A percentile compares a stretch with the other conserved stretches of the same genome.
Conservation (phyloP, 495 filamentous ascomycete species). For the Diplogelasinospora grovesii region DNA sequence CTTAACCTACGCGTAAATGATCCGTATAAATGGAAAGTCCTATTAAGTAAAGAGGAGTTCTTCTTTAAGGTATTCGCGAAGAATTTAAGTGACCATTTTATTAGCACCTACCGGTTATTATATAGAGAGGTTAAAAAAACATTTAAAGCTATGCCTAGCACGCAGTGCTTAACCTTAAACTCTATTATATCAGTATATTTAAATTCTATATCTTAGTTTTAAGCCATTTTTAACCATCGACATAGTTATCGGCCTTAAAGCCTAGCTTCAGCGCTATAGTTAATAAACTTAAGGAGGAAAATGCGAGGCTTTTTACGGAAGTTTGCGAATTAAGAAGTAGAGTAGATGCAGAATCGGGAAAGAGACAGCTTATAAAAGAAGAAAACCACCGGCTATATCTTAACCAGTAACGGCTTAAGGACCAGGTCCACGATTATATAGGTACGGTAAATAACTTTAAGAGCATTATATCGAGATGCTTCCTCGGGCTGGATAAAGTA, state of each 20-base stretch:
- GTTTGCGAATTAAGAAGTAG: too few species aligned
- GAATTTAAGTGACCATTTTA: conserved; percentile 1
- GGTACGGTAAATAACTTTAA: too few species aligned
- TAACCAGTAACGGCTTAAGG: too few species aligned
- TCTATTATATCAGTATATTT: not conserved
- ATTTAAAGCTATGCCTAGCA: not conserved
- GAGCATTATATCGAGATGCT: too few species aligned
- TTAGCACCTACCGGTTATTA: not conserved
- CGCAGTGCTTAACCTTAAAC: not conserved
- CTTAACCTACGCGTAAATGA: conserved; percentile 1
- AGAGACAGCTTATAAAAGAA: too few species aligned
- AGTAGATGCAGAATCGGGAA: too few species aligned
- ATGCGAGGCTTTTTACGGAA: too few species aligned
- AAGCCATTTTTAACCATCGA: not conserved
- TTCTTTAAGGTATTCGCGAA: conserved; percentile 1
- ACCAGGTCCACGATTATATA: too few species aligned
- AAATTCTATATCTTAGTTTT: not conserved
- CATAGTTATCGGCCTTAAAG: not conserved
- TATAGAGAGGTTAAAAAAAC: conserved; percentile 1
- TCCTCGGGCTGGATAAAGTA: too few species aligned
- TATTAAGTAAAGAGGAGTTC: conserved; percentile 2
- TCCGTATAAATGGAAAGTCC: not conserved
- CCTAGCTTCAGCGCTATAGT: not conserved
- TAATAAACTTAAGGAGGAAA: not conserved
- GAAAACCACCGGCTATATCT: too few species aligned